Evolutionary conservation across 352 stramenopile genomes (phyloP).

Genomic region (Phytophthora nicotianae): DNA sequence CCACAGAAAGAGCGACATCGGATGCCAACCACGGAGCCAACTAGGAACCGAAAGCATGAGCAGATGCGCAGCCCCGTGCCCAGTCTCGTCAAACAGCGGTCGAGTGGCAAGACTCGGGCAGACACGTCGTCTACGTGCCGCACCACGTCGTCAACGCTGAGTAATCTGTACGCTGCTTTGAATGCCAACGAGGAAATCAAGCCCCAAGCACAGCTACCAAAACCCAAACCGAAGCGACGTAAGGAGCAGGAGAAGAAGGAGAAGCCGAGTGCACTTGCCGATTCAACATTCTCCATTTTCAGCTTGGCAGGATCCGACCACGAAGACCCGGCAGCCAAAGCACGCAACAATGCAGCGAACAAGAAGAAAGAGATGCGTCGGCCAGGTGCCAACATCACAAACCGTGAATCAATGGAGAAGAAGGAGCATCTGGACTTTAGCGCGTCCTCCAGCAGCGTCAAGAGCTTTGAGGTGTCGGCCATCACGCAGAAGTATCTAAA

Average conservation of each 20-base stretch:
- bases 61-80: constrained; percentile 21
- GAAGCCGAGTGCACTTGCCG: constrained; percentile 30
- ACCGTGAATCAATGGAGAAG: constrained; percentile 32
- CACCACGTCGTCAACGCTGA: constrained; percentile 41
- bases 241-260: constrained; percentile 23
- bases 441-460: constrained; percentile 40
- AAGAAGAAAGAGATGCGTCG: constrained; percentile 21
- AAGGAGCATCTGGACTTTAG: constrained; percentile 50
- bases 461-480: constrained; percentile 37
- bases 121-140: constrained; percentile 39
- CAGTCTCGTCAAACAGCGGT: constrained; percentile 20
- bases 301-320: constrained; percentile 46
- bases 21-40: constrained; percentile 9
- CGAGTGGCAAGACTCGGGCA: constrained; percentile 20
- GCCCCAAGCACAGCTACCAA: constrained; percentile 14
- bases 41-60: constrained; percentile 21
- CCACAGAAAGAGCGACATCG: constrained; percentile 28
- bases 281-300: constrained; percentile 52
- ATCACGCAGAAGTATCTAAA: constrained; percentile 51
- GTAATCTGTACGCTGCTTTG: constrained; percentile 33
- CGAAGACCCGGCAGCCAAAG: constrained; percentile 40
- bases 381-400: constrained; percentile 5
- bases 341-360: constrained; percentile 12
- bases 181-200: constrained; percentile 24
- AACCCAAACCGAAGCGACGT: constrained; percentile 23